Evolutionary conservation across 768 basidiomycete species (phyloP).

Genomic region (Agrocybe chaxingu): DNA sequence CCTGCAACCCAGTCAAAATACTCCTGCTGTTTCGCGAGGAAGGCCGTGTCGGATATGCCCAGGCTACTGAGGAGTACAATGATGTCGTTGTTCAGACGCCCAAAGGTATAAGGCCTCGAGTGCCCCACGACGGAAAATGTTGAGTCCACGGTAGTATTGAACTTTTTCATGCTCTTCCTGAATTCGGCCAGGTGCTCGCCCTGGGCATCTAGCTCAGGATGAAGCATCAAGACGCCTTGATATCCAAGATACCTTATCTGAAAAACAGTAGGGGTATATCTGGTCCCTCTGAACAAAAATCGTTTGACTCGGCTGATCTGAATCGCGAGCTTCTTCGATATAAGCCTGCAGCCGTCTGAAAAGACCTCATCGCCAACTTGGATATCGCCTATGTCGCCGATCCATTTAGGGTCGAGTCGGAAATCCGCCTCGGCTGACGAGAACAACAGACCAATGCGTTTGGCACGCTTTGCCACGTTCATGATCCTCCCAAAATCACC

Average conservation of each 20-base stretch:
- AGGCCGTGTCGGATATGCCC: conserved; percentile 51
- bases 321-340: conserved; percentile 47
- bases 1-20: conserved; percentile 59
- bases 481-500: conserved; percentile 61
- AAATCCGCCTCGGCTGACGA: conserved; percentile 62
- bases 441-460: conserved; percentile 66
- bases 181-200: conserved; percentile 50
- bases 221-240: conserved; percentile 68
- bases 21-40: conserved; percentile 51
- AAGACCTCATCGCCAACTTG: conserved; percentile 54
- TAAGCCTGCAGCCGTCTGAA: conserved; percentile 70
- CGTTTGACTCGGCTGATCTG: conserved; percentile 51
- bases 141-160: conserved; percentile 48
- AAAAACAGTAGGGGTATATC: conserved; percentile 61
- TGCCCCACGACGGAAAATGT: conserved; percentile 68
- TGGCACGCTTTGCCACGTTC: conserved; percentile 69
- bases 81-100: conserved; percentile 67
- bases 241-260: conserved; percentile 74
- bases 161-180: conserved; percentile 70
- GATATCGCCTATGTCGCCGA: conserved; percentile 59
- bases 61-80: conserved; percentile 64
- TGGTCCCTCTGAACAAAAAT: conserved; percentile 49
- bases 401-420: conserved; percentile 43
- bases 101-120: conserved; percentile 62
- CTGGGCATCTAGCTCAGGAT: conserved; percentile 52